Evolutionary conservation across 192 early-diverging fungal species (phyloP).

Genomic region (Entrophospora sp.): DNA sequence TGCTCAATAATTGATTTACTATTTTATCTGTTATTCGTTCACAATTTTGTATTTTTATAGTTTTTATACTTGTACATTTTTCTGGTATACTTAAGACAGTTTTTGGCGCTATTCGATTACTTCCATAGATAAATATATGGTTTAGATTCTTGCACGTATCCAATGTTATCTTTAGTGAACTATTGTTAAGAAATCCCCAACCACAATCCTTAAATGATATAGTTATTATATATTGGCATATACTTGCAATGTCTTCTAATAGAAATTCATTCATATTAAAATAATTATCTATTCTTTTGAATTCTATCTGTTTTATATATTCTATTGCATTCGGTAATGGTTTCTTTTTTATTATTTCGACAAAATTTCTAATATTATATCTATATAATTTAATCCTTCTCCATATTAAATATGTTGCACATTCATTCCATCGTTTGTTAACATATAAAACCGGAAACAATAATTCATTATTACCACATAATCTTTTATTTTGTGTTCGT

Average conservation of each 20-base stretch:
- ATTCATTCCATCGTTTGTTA: not conserved
- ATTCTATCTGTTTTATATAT: not conserved
- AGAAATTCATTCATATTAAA: not conserved
- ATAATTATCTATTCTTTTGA: not conserved
- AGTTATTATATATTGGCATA: not conserved
- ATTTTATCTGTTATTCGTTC: not conserved
- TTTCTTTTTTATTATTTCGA: not conserved
- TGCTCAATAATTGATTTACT: slow-evolving; percentile 2
- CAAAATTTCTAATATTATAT: not conserved
- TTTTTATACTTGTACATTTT: not conserved
- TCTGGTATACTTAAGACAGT: not conserved
- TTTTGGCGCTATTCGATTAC: not conserved
- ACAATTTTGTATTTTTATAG: not conserved
- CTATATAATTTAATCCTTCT: not conserved
- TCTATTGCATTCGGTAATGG: not conserved
- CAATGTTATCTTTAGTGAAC: not conserved
- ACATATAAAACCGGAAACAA: not conserved
- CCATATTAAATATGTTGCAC: not conserved
- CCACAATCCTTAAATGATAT: not conserved
- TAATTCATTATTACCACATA: not conserved
- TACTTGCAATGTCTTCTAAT: not conserved
- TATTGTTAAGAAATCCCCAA: not conserved
- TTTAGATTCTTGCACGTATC: not conserved
- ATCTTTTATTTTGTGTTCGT: not conserved
- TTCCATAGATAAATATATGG: not conserved